Conservation (phyloP, 208 protist species). For the Crithidia thermophila region DNA sequence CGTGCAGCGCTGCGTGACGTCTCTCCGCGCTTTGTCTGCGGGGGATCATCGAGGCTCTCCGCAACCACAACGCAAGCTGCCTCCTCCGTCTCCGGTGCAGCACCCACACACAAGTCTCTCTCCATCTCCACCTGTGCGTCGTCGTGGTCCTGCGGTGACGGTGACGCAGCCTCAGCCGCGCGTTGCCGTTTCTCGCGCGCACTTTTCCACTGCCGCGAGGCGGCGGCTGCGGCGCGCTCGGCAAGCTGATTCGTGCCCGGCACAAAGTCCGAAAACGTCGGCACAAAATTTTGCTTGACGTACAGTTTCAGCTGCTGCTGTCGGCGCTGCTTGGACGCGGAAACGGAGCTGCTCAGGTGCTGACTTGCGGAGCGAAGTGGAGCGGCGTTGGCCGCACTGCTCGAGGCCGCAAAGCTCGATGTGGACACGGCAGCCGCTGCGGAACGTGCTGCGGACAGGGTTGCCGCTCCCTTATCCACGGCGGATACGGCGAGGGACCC, state of each 20-base stretch:
- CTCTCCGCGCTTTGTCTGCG: too few relatives aligned
- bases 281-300: slow-evolving; percentile 10
- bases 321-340: neutral
- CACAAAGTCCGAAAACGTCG: slow-evolving; percentile 1
- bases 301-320: slow-evolving; percentile 12
- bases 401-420: too few relatives aligned
- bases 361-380: neutral
- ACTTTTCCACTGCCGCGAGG: neutral
- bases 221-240: too few relatives aligned
- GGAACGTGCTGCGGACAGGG: neutral
- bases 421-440: neutral
- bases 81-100: neutral
- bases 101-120: too few relatives aligned
- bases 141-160: neutral
- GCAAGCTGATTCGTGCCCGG: neutral
- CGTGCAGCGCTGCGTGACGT: too few relatives aligned
- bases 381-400: too few relatives aligned
- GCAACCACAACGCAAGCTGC: too few relatives aligned
- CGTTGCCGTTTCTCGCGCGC: slow-evolving; percentile 1
- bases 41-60: too few relatives aligned
- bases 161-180: neutral
- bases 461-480: neutral
- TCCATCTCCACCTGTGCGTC: too few relatives aligned
- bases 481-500: neutral
- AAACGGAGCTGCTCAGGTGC: neutral